Conservation (phyloP, 495 filamentous ascomycete genomes). For the Penicillium coprophilum region DNA sequence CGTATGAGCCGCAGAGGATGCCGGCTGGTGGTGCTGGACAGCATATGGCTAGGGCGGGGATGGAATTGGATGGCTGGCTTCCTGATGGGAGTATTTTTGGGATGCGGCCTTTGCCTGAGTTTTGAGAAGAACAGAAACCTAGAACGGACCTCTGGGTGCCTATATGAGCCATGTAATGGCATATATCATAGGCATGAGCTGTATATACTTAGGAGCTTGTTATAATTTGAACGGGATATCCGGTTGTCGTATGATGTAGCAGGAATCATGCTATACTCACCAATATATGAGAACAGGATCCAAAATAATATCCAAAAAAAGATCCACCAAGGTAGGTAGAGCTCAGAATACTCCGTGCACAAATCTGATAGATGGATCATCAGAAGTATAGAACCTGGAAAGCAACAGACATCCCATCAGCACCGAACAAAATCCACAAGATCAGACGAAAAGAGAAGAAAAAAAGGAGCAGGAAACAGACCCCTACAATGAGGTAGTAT, state of each 20-base stretch:
- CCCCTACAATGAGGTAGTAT: neutral
- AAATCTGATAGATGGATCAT: neutral
- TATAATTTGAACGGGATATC: neutral
- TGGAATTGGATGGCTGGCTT: constrained; percentile 43
- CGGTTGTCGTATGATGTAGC: neutral
- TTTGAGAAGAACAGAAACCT: constrained; percentile 19
- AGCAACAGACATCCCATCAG: neutral
- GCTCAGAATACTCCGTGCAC: neutral
- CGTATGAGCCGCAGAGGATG: constrained; percentile 30
- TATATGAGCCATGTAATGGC: neutral
- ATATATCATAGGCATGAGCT: neutral
- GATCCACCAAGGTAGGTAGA: neutral
- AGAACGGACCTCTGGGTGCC: neutral
- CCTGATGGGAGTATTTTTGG: constrained; percentile 38
- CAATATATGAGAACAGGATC: neutral
- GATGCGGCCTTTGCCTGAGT: constrained; percentile 36
- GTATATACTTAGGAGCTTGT: neutral
- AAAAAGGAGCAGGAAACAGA: neutral
- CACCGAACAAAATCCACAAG: neutral
- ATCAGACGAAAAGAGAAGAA: neutral
- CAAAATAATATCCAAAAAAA: too few species aligned
- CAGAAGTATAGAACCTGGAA: neutral
- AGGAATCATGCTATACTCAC: neutral
- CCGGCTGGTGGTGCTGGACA: constrained; percentile 15
- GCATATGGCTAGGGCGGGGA: constrained; percentile 23